Evolutionary conservation across 2,329 filamentous ascomycete species (phyloP).

Genomic region (Botrytis pseudocinerea): DNA sequence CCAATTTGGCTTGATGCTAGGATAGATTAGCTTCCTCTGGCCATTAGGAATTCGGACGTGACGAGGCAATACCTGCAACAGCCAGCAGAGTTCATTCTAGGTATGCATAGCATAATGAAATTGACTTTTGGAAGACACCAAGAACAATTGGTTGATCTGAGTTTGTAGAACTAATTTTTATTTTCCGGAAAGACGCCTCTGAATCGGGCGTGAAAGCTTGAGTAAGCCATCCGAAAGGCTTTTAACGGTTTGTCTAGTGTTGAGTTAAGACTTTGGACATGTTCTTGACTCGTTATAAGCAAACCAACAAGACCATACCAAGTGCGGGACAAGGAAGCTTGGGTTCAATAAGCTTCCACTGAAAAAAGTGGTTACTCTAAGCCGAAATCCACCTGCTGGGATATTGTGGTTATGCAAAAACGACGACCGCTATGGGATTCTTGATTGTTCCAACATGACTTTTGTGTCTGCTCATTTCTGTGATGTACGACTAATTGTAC

Average conservation of each 20-base stretch:
- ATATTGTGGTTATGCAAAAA: neutral
- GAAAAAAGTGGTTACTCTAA: conserved; percentile 12
- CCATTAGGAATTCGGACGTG: neutral
- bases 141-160: neutral
- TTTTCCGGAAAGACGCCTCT: neutral
- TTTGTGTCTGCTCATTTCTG: neutral
- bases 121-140: conserved; percentile 10
- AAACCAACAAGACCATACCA: neutral
- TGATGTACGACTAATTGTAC: neutral
- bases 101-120: neutral
- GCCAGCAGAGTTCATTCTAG: neutral
- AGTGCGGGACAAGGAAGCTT: conserved; percentile 13
- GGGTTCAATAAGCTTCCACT: conserved; percentile 4
- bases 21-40: neutral
- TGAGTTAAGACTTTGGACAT: neutral
- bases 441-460: neutral
- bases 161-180: neutral
- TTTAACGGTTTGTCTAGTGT: neutral
- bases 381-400: neutral
- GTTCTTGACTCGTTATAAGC: neutral
- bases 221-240: neutral
- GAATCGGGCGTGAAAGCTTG: neutral
- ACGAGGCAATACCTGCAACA: neutral
- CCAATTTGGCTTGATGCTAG: neutral
- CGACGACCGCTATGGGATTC: neutral